These are phyloP conservation scores for Debaryomycetaceae sp. DNA, from an alignment of 1,139 yeast species.

Conservation along the genomic window DNA sequence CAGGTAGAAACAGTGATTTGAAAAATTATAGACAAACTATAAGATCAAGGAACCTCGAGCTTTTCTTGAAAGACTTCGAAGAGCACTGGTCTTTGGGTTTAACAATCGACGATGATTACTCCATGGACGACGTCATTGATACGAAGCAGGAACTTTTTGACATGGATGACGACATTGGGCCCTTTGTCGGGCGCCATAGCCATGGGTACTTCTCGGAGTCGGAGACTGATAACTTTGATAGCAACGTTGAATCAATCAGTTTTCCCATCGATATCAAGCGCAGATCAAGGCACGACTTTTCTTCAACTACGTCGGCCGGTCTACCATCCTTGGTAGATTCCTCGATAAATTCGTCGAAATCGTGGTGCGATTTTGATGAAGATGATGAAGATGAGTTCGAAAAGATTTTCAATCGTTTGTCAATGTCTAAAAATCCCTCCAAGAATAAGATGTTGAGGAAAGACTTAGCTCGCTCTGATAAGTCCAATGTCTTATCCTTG, in stretches of 20 bases:
- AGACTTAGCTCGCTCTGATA: neutral
- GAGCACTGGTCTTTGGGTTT: conserved; percentile 30
- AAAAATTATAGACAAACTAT: conserved; percentile 23
- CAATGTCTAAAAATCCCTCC: conserved; percentile 1
- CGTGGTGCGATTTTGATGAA: conserved; percentile 37
- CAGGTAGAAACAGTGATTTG: conserved; percentile 31
- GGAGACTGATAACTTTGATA: conserved; percentile 2
- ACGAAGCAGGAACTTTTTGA: conserved; percentile 19
- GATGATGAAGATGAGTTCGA: conserved; percentile 17
- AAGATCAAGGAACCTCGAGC: conserved; percentile 23
- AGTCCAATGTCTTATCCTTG: neutral
- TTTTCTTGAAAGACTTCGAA: conserved; percentile 27
- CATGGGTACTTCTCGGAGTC: conserved; percentile 1
- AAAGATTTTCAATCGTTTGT: conserved; percentile 5
- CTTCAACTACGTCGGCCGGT: neutral
- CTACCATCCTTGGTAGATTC: conserved; percentile 32
- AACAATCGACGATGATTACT: conserved; percentile 33
- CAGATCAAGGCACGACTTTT: neutral
- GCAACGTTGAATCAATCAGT: neutral
- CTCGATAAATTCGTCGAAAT: conserved; percentile 23
- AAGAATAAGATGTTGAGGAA: neutral
- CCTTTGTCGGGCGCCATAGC: neutral
- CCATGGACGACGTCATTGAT: conserved; percentile 11
- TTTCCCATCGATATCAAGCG: neutral
- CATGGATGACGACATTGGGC: conserved; percentile 26